Evolutionary conservation across 306 rosid species (phyloP), one percentile per base, ranked within the genome.

Genomic region (Alnus rubra): DNA sequence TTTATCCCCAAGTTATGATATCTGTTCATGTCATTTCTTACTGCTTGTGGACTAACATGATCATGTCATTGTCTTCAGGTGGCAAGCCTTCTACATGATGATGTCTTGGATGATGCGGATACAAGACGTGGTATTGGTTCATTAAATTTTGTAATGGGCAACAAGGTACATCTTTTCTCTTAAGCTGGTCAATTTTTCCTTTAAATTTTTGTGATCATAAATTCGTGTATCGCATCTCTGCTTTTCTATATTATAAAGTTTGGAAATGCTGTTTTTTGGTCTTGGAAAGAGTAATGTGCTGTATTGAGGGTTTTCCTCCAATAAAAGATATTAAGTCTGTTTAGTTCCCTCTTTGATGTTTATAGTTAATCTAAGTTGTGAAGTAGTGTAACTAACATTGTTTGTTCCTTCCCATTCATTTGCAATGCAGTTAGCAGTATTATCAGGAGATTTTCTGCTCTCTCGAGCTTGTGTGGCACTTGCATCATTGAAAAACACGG

Each of bases 41-140:
- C 18, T 48, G 63, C 48, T 47, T 3, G 23, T 54, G n/a, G 70
- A 60, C 53, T 73, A 76, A 73, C 68, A 47, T 65, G 58, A 37
- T 65, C 60, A 60, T 79, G 53, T 78, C 42, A 19, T 81, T 79
- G 58, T 73, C 55, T 67, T 18, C 81, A 95, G 98, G 99, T 95
- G 82, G 98, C 99, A 60, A 95, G 98, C 85, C 99, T 95, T 84
- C 93, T 95, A 81, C 99, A 95, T 18, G 99, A 95, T 85, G 99
- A 95, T 82, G 99, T 95, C 47, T 85, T 95, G 89, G 99, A 95
- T 82, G 99, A 95, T 78, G 99, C 99, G 52, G 97, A 92, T 67
- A 95, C 97, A 50, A 88, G 99, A 81, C 97, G 99, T 63, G 99
- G 98, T 73, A 82, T 93, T 83, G 82, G 94, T 72, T 93, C 99